phyloP scores from a whole-genome alignment of 2,329 filamentous ascomycete genomes.

The Aspergillus tanneri region DNA sequence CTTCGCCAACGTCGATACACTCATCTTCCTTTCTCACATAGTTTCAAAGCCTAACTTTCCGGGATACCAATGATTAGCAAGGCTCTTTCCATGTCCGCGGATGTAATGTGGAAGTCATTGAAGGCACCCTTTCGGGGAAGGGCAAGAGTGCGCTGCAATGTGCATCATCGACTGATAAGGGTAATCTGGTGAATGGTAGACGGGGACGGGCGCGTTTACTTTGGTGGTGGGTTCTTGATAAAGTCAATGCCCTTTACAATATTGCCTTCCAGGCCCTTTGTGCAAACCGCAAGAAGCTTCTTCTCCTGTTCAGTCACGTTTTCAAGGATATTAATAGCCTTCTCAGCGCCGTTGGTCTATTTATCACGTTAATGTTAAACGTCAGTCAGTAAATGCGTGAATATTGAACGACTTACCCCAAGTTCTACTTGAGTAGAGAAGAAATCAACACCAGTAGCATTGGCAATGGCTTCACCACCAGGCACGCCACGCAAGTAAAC shows the following conservation, averaged over 20 bases:
- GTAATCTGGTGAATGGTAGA: conserved; percentile 16
- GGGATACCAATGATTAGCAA: conserved; percentile 37
- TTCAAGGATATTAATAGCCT: conserved; percentile 76
- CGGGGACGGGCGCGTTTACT: conserved; percentile 60
- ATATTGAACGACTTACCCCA: conserved; percentile 63
- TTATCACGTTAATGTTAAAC: conserved; percentile 32
- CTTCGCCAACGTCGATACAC: conserved; percentile 5
- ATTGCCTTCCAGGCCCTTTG: conserved; percentile 82
- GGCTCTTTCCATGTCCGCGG: conserved; percentile 28
- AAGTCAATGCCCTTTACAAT: conserved; percentile 93
- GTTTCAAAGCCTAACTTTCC: conserved; percentile 49
- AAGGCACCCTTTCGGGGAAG: conserved; percentile 12
- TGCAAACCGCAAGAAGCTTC: conserved; percentile 73
- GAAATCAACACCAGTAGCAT: conserved; percentile 83
- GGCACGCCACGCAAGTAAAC: conserved; percentile 89
- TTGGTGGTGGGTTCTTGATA: conserved; percentile 80
- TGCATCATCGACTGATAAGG: conserved; percentile 24
- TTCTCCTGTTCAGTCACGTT: conserved; percentile 83
- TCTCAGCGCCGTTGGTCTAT: conserved; percentile 79
- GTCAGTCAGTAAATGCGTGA: no score
- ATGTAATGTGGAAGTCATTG: conserved; percentile 17
- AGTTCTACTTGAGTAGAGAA: conserved; percentile 97
- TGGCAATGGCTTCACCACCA: conserved; percentile 80
- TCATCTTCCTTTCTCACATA: conserved; percentile 29
- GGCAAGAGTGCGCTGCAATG: conserved; percentile 13